Evolutionary conservation across 257 asterid genomes (phyloP).

Genomic region (Solanum pennellii): DNA sequence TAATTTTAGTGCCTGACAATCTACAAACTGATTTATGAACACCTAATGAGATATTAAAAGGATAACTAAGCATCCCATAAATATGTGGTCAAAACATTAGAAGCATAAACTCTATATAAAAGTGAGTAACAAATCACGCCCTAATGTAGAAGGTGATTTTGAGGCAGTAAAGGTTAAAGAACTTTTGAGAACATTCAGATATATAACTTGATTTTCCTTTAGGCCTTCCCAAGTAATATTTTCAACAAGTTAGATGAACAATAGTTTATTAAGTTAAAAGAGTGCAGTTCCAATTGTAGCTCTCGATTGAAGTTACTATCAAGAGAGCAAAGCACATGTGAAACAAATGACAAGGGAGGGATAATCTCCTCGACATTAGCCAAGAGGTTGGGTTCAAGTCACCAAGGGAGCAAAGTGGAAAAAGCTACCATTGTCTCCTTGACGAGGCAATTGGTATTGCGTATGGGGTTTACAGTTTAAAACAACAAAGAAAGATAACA

Average conservation of each 20-base stretch:
- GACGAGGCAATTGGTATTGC: neutral
- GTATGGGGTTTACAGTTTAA: neutral
- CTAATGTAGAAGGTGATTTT: neutral
- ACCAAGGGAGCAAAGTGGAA: neutral
- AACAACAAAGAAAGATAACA: neutral
- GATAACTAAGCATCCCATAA: neutral
- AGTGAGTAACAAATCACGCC: neutral
- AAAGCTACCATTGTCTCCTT: neutral
- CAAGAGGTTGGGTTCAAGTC: neutral
- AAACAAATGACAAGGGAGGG: neutral
- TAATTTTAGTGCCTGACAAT: neutral
- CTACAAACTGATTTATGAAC: neutral
- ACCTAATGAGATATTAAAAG: neutral
- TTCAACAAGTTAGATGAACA: neutral
- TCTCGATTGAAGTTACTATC: neutral
- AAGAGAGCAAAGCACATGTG: neutral
- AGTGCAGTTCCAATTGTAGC: neutral
- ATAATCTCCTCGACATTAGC: neutral
- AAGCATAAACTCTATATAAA: neutral
- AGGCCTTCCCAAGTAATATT: neutral
- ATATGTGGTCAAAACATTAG: neutral
- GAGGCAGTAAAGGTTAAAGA: neutral
- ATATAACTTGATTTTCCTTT: neutral
- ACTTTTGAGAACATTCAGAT: neutral
- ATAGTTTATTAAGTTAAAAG: neutral